Percentiles rank a stretch among this genome's conserved stretches.
These are phyloP conservation scores for Taphrina flavorubra DNA, from an alignment of 1,139 yeast species.

Conservation along the genomic window DNA sequence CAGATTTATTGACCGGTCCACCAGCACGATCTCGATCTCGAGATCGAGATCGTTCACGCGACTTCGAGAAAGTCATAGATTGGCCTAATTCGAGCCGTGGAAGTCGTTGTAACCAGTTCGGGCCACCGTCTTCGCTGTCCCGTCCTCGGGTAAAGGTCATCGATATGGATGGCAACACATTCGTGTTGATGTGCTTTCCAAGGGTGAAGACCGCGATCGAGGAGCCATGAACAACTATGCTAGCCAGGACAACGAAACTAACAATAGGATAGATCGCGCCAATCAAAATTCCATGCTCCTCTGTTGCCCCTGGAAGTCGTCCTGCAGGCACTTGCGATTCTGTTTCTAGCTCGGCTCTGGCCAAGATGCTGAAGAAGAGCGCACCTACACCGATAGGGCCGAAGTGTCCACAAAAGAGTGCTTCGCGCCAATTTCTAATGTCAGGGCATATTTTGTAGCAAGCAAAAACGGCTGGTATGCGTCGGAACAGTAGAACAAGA, in stretches of 20 bases:
- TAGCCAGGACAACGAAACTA: constrained; percentile 80
- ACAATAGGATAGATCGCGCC: constrained; percentile 89
- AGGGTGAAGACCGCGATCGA: constrained; percentile 91
- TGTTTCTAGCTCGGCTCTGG: constrained; percentile 77
- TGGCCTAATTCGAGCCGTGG: constrained; percentile 78
- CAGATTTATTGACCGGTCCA: constrained; percentile 21
- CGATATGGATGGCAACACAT: constrained; percentile 69
- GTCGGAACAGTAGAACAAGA: constrained; percentile 79
- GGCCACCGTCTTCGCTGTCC: constrained; percentile 61
- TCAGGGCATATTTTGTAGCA: constrained; percentile 88
- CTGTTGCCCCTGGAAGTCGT: constrained; percentile 55
- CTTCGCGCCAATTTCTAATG: constrained; percentile 92
- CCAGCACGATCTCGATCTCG: constrained; percentile 14
- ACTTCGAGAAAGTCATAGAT: constrained; percentile 78
- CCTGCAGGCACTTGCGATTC: constrained; percentile 47
- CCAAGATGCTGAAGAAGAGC: constrained; percentile 83
- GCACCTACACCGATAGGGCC: constrained; percentile 99
- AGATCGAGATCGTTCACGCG: constrained; percentile 55
- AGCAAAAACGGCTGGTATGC: constrained; percentile 84
- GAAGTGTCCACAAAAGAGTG: constrained; percentile 93
- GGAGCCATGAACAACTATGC: constrained; percentile 93
- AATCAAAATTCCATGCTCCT: constrained; percentile 68
- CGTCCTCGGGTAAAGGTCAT: constrained; percentile 80
- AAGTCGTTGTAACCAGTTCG: constrained; percentile 84
- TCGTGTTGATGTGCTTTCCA: constrained; percentile 86